These are phyloP conservation scores for Rhodocollybia butyracea DNA, from an alignment of 768 basidiomycete genomes.

Conservation along the genomic window DNA sequence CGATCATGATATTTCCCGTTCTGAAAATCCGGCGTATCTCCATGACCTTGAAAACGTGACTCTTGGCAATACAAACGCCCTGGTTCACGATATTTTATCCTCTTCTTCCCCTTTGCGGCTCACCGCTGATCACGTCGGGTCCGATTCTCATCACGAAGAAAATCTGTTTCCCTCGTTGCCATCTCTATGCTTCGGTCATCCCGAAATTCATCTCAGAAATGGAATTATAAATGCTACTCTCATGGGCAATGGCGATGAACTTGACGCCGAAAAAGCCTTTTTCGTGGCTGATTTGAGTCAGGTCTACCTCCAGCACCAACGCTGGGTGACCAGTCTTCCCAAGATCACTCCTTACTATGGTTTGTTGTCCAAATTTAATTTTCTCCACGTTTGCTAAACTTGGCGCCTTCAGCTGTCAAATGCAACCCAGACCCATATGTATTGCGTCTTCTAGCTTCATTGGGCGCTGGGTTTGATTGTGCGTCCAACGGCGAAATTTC, in stretches of 20 bases:
- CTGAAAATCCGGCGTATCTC: constrained; percentile 15
- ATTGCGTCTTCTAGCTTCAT: constrained; percentile 81
- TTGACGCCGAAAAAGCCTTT: constrained; percentile 90
- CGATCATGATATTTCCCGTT: constrained; percentile 6
- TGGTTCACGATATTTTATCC: constrained; percentile 34
- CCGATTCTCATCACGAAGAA: constrained; percentile 29
- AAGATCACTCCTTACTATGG: constrained; percentile 95
- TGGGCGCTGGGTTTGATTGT: constrained; percentile 96
- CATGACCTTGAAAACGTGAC: constrained; percentile 28
- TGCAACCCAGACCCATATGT: constrained; percentile 98
- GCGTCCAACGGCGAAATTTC: constrained; percentile 93
- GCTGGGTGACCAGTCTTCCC: constrained; percentile 77
- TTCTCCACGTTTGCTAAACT: constrained; percentile 22
- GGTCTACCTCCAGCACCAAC: constrained; percentile 80
- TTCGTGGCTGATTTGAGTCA: constrained; percentile 93
- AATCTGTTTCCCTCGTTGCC: constrained; percentile 19
- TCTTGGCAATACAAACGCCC: constrained; percentile 56
- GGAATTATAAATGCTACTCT: constrained; percentile 69
- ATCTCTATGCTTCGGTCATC: constrained; percentile 19
- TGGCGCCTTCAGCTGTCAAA: constrained; percentile 71
- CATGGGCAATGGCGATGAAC: constrained; percentile 47
- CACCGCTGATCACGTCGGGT: constrained; percentile 64
- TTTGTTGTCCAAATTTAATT: constrained; percentile 24
- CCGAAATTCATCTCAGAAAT: constrained; percentile 69
- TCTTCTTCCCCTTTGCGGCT: constrained; percentile 64